phyloP scores from a whole-genome alignment of 1,139 yeast species.

The Ogataea hybrid region DNA sequence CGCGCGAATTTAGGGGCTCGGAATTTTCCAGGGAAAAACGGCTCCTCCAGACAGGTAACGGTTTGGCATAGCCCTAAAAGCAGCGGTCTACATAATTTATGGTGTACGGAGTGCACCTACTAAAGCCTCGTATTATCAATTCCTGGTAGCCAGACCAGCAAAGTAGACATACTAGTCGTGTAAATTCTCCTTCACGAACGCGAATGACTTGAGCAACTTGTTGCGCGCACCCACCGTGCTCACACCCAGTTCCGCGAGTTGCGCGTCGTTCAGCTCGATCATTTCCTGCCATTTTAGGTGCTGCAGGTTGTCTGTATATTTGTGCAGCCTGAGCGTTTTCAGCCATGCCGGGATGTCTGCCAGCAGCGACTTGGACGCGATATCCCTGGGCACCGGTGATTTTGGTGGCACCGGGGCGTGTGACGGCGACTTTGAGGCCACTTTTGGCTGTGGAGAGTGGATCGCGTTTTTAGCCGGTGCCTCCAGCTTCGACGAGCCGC shows the following conservation, averaged over 20 bases:
- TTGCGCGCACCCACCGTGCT: conserved; percentile 94
- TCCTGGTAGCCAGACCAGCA: conserved; percentile 13
- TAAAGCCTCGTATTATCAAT: neutral
- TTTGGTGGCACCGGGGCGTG: conserved; percentile 29
- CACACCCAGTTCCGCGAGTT: conserved; percentile 78
- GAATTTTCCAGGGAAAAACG: neutral
- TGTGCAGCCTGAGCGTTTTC: conserved; percentile 83
- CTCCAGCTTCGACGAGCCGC: conserved; percentile 10
- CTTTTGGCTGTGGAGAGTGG: conserved; percentile 14
- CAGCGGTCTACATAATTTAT: neutral
- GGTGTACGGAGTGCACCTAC: conserved; percentile 4
- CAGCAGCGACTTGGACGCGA: conserved; percentile 61
- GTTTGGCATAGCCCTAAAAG: neutral
- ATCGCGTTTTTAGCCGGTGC: conserved; percentile 5
- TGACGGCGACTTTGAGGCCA: conserved; percentile 8
- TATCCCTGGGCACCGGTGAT: conserved; percentile 60
- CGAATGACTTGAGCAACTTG: conserved; percentile 87
- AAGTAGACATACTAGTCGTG: conserved; percentile 18
- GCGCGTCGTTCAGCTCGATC: conserved; percentile 65
- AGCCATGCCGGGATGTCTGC: conserved; percentile 91
- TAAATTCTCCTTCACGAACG: conserved; percentile 56
- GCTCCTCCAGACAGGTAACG: conserved; percentile 1
- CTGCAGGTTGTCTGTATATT: conserved; percentile 82
- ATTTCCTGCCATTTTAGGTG: conserved; percentile 77
- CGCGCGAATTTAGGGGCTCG: neutral